phyloP scores from a whole-genome alignment of 176 grass and related monocot genomes.

The Oryza meridionalis region DNA sequence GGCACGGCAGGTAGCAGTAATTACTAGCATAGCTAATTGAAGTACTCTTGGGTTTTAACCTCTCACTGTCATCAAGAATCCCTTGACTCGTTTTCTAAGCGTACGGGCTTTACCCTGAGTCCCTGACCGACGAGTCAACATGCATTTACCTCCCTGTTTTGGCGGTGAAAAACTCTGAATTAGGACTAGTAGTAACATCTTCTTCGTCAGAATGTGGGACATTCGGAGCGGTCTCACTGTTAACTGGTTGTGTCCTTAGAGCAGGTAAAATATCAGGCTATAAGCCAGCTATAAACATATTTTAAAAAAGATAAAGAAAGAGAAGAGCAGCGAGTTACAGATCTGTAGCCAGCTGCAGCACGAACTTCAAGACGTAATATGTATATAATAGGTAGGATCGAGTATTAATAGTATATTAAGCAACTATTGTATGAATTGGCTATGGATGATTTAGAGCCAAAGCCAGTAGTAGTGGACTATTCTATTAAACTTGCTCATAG shows the following conservation, averaged over 20 bases:
- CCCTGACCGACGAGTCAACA: neutral
- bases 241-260: neutral
- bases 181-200: neutral
- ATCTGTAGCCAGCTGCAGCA: too few relatives aligned
- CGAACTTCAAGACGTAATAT: rapidly evolving
- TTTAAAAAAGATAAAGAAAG: too few relatives aligned
- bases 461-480: too few relatives aligned
- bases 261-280: too few relatives aligned
- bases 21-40: neutral
- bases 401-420: too few relatives aligned
- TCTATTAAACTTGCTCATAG: too few relatives aligned
- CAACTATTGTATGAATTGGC: too few relatives aligned
- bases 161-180: neutral
- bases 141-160: neutral
- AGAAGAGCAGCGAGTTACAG: too few relatives aligned
- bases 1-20: neutral
- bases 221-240: neutral
- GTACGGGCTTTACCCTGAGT: neutral
- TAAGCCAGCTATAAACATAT: too few relatives aligned
- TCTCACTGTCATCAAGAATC: neutral
- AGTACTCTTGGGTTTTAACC: neutral
- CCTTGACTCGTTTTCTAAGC: neutral
- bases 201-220: neutral
- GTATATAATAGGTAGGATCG: too few relatives aligned
- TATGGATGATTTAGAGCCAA: too few relatives aligned